A percentile compares a stretch with the other conserved stretches of the same genome.
phyloP scores from a whole-genome alignment of 2,329 filamentous ascomycete genomes.

The Coniella vitis region DNA sequence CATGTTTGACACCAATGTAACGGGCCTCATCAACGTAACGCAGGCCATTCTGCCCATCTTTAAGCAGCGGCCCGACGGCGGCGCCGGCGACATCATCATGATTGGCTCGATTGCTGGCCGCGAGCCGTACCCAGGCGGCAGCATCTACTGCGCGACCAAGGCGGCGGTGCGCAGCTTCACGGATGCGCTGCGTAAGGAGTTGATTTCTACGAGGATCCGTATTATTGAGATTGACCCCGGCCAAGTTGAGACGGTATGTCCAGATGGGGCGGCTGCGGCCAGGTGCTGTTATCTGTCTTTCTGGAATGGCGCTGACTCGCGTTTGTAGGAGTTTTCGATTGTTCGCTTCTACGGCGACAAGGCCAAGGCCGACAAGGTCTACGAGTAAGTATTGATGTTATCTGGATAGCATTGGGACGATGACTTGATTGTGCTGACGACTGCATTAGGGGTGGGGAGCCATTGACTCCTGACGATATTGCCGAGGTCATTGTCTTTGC shows the following conservation, averaged over 20 bases:
- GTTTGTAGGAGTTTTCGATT: conserved; percentile 68
- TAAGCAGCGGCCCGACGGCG: conserved; percentile 67
- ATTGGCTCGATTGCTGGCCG: conserved; percentile 86
- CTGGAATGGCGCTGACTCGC: not conserved
- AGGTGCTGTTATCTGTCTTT: not conserved
- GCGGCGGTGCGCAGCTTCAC: conserved; percentile 82
- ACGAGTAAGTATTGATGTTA: conserved; percentile 53
- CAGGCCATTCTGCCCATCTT: conserved; percentile 82
- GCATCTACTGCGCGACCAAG: conserved; percentile 92
- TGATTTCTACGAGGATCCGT: conserved; percentile 72
- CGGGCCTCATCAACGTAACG: conserved; percentile 92
- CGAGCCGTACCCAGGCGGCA: conserved; percentile 76
- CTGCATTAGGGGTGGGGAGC: conserved; percentile 59
- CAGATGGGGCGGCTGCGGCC: not conserved
- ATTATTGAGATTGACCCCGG: conserved; percentile 87
- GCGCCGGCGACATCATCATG: conserved; percentile 90
- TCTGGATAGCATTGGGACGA: not conserved
- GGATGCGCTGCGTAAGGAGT: conserved; percentile 73
- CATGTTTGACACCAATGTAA: conserved; percentile 90
- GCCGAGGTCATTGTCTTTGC: conserved; percentile 86
- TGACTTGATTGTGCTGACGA: conserved; percentile 7
- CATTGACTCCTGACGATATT: conserved; percentile 83
- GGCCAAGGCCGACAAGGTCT: conserved; percentile 82
- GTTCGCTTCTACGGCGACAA: conserved; percentile 87
- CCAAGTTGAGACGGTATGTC: conserved; percentile 74